Conservation (phyloP, 2,329 filamentous ascomycete species). For the Monilinia fructicola region DNA sequence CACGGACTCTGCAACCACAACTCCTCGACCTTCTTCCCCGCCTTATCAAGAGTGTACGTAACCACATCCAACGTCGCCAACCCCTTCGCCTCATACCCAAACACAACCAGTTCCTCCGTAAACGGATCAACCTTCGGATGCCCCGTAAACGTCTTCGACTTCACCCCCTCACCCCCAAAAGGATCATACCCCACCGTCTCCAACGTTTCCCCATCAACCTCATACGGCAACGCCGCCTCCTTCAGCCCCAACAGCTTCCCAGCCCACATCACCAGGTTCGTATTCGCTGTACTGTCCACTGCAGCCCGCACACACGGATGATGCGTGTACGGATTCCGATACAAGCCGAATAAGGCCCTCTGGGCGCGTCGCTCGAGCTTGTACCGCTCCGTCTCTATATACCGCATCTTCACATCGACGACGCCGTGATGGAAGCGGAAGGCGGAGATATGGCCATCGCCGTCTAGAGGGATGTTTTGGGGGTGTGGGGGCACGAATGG, state of each 20-base stretch:
- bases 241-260: slow-evolving; percentile 55
- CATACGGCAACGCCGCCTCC: slow-evolving; percentile 52
- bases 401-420: slow-evolving; percentile 39
- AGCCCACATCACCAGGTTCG: slow-evolving; percentile 57
- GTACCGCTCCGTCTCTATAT: slow-evolving; percentile 38
- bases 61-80: slow-evolving; percentile 48
- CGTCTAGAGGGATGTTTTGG: slow-evolving; percentile 47
- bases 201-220: slow-evolving; percentile 48
- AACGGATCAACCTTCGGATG: slow-evolving; percentile 53
- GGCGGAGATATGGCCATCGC: slow-evolving; percentile 38
- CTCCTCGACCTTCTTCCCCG: slow-evolving; percentile 48
- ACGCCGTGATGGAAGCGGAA: slow-evolving; percentile 40
- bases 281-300: slow-evolving; percentile 45
- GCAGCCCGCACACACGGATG: slow-evolving; percentile 4
- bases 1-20: slow-evolving; percentile 50
- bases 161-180: slow-evolving; percentile 48
- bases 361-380: slow-evolving; percentile 31
- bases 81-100: slow-evolving; percentile 50
- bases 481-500: slow-evolving; percentile 52
- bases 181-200: slow-evolving; percentile 50
- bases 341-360: slow-evolving; percentile 36
- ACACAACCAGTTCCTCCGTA: slow-evolving; percentile 52
- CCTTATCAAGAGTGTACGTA: slow-evolving; percentile 46
- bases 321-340: slow-evolving; percentile 13
- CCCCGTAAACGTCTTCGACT: slow-evolving; percentile 49